Percentiles rank a stretch among this genome's conserved stretches.
These are phyloP conservation scores for Lippia alba DNA, from an alignment of 305 asterid species.

Conservation along the genomic window DNA sequence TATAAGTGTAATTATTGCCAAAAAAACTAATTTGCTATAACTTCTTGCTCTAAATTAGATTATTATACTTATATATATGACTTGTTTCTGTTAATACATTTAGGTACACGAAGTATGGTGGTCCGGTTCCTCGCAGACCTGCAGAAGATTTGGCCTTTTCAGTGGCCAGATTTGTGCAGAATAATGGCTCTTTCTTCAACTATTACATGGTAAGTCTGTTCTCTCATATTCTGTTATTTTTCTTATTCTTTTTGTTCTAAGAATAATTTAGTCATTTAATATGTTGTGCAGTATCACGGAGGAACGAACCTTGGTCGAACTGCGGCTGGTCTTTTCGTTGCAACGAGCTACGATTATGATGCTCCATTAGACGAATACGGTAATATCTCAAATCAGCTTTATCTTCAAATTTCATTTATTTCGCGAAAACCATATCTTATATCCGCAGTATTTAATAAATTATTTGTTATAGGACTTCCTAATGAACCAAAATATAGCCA, in stretches of 20 bases:
- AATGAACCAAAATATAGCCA: constrained; percentile 85
- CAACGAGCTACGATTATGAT: constrained; percentile 65
- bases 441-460: not conserved
- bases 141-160: constrained; percentile 91
- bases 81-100: not conserved
- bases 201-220: constrained; percentile 79
- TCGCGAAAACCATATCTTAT: no score
- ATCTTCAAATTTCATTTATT: no score
- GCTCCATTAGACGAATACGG: constrained; percentile 72
- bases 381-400: not conserved
- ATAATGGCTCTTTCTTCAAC: constrained; percentile 86
- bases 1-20: no score
- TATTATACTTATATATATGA: no score
- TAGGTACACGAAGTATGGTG: constrained; percentile 86
- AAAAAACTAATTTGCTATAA: no score
- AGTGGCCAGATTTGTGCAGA: constrained; percentile 85
- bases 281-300: constrained; percentile 51
- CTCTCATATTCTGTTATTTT: not conserved
- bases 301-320: constrained; percentile 66
- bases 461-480: constrained; percentile 53
- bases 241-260: not conserved
- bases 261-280: not conserved
- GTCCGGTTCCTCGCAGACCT: constrained; percentile 71
- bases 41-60: no score
- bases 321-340: constrained; percentile 51